These are phyloP conservation scores for Escallonia herrerae DNA, from an alignment of 129 eudicot genomes.

Conservation along the genomic window DNA sequence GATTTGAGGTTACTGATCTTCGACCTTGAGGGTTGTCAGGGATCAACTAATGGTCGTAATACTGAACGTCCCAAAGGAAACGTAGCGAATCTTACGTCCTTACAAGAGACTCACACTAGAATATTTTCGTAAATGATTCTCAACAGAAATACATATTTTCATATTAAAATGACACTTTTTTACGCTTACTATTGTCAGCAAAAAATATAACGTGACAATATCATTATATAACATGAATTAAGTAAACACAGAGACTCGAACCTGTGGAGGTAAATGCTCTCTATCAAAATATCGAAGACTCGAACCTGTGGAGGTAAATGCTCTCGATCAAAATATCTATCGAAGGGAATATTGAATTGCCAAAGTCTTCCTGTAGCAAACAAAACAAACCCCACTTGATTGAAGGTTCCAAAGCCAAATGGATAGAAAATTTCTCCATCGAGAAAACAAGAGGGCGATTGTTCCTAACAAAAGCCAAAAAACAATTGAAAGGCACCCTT, in stretches of 20 bases:
- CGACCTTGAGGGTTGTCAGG: no score
- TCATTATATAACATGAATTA: no score
- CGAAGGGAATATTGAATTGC: background rate
- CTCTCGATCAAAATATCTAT: no score
- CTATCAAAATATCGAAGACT: background rate
- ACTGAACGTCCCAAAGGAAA: no score
- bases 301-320: background rate
- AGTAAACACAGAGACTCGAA: background rate
- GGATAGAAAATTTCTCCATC: background rate
- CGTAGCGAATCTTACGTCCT: no score
- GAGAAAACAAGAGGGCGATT: background rate
- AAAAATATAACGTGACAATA: background rate
- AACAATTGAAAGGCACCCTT: background rate
- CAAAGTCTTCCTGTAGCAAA: slow-evolving; percentile 1
- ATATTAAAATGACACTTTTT: no score
- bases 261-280: background rate
- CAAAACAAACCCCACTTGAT: background rate
- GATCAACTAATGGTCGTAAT: no score
- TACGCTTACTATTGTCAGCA: background rate
- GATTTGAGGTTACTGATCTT: no score
- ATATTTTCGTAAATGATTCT: no score
- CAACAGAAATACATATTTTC: no score
- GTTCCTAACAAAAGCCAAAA: background rate
- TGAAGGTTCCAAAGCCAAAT: background rate
- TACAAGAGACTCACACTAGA: no score